A percentile compares a stretch with the other conserved stretches of the same genome.
phyloP scores from a whole-genome alignment of 2,329 filamentous ascomycete genomes.

The Sporothrix curviconia region DNA sequence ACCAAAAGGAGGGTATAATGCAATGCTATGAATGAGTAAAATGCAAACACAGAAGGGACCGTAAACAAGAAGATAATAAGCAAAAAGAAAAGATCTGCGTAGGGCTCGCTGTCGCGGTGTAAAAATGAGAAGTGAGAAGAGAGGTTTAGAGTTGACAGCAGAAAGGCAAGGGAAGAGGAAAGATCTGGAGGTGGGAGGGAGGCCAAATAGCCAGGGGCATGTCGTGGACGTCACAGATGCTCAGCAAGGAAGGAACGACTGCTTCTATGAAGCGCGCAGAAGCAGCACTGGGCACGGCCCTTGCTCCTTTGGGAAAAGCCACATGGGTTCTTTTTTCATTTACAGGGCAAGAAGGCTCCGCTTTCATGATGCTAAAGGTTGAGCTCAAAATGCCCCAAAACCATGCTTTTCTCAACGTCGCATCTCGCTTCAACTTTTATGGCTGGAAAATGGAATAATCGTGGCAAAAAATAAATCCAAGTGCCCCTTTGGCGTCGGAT shows the following conservation, averaged over 20 bases:
- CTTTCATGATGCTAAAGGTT: not conserved
- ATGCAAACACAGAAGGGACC: no score
- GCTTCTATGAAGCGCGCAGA: slow-evolving; percentile 1
- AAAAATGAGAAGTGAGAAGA: not conserved
- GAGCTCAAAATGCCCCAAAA: no score
- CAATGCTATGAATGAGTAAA: slow-evolving; percentile 4
- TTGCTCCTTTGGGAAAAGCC: slow-evolving; percentile 1
- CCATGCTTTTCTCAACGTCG: not conserved
- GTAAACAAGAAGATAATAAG: not conserved
- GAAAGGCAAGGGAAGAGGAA: not conserved
- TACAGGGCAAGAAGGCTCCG: not conserved
- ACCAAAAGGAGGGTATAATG: not conserved
- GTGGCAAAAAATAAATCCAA: no score
- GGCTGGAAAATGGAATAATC: not conserved
- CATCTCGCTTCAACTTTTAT: no score
- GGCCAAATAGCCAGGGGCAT: not conserved
- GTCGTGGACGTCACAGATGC: slow-evolving; percentile 3
- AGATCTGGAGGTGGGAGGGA: not conserved
- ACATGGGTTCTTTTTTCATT: not conserved
- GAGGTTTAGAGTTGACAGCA: not conserved
- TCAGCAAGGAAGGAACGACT: not conserved
- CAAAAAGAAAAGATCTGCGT: not conserved
- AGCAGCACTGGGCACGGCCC: not conserved
- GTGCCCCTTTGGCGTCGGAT: no score
- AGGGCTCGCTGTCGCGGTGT: not conserved